Evolutionary conservation across 2,329 filamentous ascomycete genomes (phyloP).

Genomic region (Pyricularia sp.): DNA sequence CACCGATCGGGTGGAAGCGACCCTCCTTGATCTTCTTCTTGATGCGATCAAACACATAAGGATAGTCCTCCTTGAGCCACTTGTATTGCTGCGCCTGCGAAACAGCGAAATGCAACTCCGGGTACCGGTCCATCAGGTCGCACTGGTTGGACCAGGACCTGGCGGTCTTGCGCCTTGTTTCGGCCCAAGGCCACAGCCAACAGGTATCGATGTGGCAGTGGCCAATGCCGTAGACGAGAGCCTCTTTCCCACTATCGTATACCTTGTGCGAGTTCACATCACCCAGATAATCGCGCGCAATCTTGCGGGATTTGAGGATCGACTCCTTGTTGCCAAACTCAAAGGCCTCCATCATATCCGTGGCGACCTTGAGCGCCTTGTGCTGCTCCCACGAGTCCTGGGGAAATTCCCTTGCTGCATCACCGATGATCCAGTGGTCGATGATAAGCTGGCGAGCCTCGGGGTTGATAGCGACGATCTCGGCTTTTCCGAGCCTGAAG

Average conservation of each 20-base stretch:
- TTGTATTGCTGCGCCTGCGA: conserved; percentile 47
- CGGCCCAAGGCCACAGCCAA: conserved; percentile 63
- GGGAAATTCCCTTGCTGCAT: conserved; percentile 57
- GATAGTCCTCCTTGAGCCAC: conserved; percentile 58
- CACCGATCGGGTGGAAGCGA: conserved; percentile 57
- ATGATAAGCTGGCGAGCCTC: conserved; percentile 50
- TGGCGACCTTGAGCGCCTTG: conserved; percentile 50
- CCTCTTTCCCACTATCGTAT: conserved; percentile 65
- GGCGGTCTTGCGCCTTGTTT: conserved; percentile 59
- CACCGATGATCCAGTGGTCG: conserved; percentile 57
- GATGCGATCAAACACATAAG: conserved; percentile 54
- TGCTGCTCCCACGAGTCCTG: conserved; percentile 54
- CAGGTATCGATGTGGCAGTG: conserved; percentile 64
- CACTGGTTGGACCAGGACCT: conserved; percentile 56
- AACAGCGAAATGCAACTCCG: conserved; percentile 54
- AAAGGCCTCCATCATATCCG: conserved; percentile 57
- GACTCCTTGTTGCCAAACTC: conserved; percentile 49
- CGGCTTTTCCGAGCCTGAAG: conserved; percentile 45
- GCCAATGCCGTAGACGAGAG: conserved; percentile 67
- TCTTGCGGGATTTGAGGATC: conserved; percentile 45
- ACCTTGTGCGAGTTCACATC: conserved; percentile 61
- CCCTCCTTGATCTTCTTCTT: conserved; percentile 59
- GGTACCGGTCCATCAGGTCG: conserved; percentile 58
- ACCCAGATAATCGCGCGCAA: conserved; percentile 52
- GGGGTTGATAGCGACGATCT: conserved; percentile 54